Conservation (phyloP, 495 filamentous ascomycete species). For the Neurospora sp. region DNA sequence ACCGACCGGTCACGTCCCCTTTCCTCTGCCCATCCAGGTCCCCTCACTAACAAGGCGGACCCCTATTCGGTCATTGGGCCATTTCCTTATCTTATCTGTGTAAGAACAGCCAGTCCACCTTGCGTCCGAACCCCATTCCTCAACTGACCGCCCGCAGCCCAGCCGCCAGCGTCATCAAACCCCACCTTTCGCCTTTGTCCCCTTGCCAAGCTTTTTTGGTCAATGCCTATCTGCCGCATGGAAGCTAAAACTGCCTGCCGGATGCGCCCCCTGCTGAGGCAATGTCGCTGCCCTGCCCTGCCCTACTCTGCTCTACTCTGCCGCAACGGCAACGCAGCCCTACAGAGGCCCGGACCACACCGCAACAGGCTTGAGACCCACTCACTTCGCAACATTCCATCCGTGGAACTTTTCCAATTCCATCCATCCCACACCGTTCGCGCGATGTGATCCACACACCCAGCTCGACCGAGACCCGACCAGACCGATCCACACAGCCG, state of each 20-base stretch:
- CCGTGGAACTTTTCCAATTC: not conserved
- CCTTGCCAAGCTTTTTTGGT: not conserved
- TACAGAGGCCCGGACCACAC: not conserved
- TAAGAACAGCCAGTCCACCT: not conserved
- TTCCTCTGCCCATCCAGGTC: not conserved
- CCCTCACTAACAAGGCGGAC: not conserved
- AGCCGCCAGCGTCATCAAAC: not conserved
- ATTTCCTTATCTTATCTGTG: not conserved
- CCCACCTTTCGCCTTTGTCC: not conserved
- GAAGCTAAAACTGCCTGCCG: not conserved
- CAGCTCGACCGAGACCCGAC: not conserved
- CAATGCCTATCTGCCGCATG: not conserved
- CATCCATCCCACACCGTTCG: not conserved
- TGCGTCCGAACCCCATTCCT: not conserved
- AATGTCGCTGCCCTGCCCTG: not conserved
- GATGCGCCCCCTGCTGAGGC: not conserved
- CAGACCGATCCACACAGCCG: not conserved
- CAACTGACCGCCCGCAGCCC: not conserved
- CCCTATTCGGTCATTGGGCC: not conserved
- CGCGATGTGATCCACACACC: not conserved
- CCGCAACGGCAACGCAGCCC: not conserved
- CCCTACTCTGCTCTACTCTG: not conserved
- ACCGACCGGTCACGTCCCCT: not conserved
- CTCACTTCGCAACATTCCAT: not conserved
- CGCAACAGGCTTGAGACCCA: not conserved